Evolutionary conservation across 352 stramenopile species (phyloP), one percentile per base, ranked within the genome.

Genomic region (Phytophthora agathidicida): DNA sequence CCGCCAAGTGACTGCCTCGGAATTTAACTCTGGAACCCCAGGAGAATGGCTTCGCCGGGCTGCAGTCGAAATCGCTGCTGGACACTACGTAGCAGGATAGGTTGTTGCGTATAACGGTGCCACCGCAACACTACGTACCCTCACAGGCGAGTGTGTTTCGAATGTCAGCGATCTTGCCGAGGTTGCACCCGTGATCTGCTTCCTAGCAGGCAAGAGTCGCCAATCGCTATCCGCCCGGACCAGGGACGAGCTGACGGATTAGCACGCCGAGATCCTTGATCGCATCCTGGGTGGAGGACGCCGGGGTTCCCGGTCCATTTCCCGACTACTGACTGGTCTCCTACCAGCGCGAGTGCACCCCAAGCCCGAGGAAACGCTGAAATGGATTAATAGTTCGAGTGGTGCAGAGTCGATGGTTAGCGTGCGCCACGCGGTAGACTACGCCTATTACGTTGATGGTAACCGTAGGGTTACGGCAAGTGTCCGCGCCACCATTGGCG

Each of bases 381-480:
- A 8, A 0, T 61, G 52, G 32, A 54, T 46, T 14, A 54, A 61
- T 27, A 3, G 7, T 7, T 5, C 1, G 20, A 28, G 9, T 4
- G 31, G 41, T 11, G 7, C n/a, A 7, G 26, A 41, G 7, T 31
- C 42, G 0, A 45, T 14, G 4, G 42, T 54, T 2, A 48, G 42
- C n/a, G 42, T 61, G 1, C 52, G 42, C 1, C 42, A 53, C 26
- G 52, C 19, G 9, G 19, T 61, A 2, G 52, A 61, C 7, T 61
- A 36, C 17, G 33, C 16, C 1, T 16, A 50, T n/a, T 61, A 26
- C 19, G 24, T 54, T 2, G 42, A 54, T 16, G 42, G 24, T 2
- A 35, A 48, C 7, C 41, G 19, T n/a, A 23, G 33, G 5, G 17
- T 48, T 0, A 8, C 50, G 11, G 4, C 10, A 3, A 54, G 30